These are phyloP conservation scores for Aphanomyces euteiches DNA, from an alignment of 352 stramenopile genomes.

Conservation along the genomic window DNA sequence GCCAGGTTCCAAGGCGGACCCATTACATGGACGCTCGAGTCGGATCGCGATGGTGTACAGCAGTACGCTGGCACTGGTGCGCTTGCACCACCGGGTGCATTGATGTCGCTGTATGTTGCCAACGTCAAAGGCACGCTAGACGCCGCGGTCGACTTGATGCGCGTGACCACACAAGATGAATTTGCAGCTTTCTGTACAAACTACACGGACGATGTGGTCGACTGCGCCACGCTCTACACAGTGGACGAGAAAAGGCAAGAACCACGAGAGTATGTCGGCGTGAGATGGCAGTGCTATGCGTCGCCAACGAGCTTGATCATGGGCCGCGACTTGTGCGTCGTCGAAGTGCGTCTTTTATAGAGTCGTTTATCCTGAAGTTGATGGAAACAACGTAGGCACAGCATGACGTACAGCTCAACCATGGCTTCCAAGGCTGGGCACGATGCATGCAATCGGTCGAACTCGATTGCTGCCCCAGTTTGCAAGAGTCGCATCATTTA, in stretches of 20 bases:
- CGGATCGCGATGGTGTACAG: slow-evolving; percentile 13
- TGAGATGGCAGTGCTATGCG: slow-evolving; percentile 78
- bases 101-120: neutral
- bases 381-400: slow-evolving; percentile 46
- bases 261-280: slow-evolving; percentile 70
- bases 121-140: slow-evolving; percentile 13
- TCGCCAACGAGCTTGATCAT: slow-evolving; percentile 71
- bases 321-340: slow-evolving; percentile 77
- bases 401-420: slow-evolving; percentile 66
- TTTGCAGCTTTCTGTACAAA: neutral
- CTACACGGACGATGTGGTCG: slow-evolving; percentile 46
- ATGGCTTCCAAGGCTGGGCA: slow-evolving; percentile 58
- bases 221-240: slow-evolving; percentile 72
- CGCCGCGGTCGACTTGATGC: slow-evolving; percentile 18
- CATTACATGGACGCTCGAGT: slow-evolving; percentile 21
- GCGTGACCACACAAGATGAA: neutral
- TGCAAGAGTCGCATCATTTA: slow-evolving; percentile 51
- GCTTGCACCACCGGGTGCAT: neutral
- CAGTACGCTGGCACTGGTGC: slow-evolving; percentile 4
- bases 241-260: slow-evolving; percentile 53
- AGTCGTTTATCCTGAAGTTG: neutral
- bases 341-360: slow-evolving; percentile 32
- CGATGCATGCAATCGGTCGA: slow-evolving; percentile 57
- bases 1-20: slow-evolving; percentile 23
- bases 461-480: slow-evolving; percentile 50